Base-by-base conservation (phyloP, 495 filamentous ascomycete genomes). In the Aspergillus kassunensis region DNA sequence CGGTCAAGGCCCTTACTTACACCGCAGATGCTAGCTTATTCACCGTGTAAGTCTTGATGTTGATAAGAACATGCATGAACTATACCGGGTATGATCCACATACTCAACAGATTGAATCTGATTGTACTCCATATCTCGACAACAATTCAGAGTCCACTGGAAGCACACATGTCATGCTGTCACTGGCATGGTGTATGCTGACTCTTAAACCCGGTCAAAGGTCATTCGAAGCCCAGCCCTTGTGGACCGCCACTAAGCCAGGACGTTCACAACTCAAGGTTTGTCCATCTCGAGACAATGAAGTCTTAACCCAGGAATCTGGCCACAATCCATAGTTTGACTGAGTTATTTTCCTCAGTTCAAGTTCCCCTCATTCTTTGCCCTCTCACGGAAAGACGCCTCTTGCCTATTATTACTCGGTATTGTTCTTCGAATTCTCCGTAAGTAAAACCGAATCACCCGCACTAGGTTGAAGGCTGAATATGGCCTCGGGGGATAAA, bases 241-340 rank as follows among this genome's bases (percentile, higher is more conserved):
- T 44, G 60, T 59, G 56, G 60, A 42, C 30, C 52, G 25, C 19
- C 25, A 55, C 56, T 63, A 63, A 63, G 54, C 53, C 60, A 57
- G 55, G 59, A 41, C 51, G 35, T 52, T 18, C 9, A 46, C 10
- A 16, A 7, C 10, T 1, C 6, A 40, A 40, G 36, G 19, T 40
- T 31, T 20, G 20, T 21, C 36, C 27, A 29, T 40, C 23, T 20
- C n/a, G n/a, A n/a, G 24, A 27, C 24, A 4, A 9, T 27, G 24
- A 27, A 27, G 4, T 27, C 24, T 27, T 27, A n/a, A n/a, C n/a
- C n/a, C n/a, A n/a, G n/a, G n/a, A n/a, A n/a, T n/a, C n/a, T n/a
- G n/a, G n/a, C n/a, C n/a, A n/a, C n/a, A n/a, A n/a, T n/a, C n/a
- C n/a, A n/a, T n/a, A n/a, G n/a, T n/a, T n/a, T n/a, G n/a, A n/a